Evolutionary conservation across 257 asterid species (phyloP).

Genomic region (Prunella vulgaris): DNA sequence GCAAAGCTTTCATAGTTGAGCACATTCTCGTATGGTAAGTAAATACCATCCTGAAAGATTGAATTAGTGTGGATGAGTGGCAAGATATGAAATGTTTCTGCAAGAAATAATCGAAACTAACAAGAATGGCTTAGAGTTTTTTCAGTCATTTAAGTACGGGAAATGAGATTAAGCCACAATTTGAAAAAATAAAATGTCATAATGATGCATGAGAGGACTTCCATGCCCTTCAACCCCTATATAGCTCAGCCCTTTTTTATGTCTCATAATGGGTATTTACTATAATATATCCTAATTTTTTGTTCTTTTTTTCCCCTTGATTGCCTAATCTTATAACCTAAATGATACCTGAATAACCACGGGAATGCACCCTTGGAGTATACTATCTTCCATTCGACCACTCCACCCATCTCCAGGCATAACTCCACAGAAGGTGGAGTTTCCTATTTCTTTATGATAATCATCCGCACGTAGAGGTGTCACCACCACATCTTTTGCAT

Average conservation of each 20-base stretch:
- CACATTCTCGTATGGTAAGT: constrained; percentile 86
- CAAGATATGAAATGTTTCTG: background rate
- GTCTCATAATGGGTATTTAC: no score
- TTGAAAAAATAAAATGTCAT: background rate
- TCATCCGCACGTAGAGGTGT: constrained; percentile 61
- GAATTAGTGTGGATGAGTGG: background rate
- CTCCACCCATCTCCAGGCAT: constrained; percentile 99
- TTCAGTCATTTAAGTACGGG: background rate
- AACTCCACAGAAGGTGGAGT: constrained; percentile 83
- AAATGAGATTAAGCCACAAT: background rate
- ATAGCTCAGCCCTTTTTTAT: background rate
- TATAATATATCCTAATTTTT: background rate
- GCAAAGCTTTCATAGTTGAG: constrained; percentile 85
- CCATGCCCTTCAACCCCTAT: background rate
- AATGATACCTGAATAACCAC: constrained; percentile 78
- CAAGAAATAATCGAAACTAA: background rate
- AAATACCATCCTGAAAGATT: constrained; percentile 72
- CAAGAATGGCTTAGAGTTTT: background rate
- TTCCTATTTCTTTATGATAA: constrained; percentile 71
- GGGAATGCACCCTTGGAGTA: constrained; percentile 93
- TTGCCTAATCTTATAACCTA: background rate
- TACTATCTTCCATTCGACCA: constrained; percentile 97
- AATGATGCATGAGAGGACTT: background rate
- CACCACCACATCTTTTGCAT: constrained; percentile 69
- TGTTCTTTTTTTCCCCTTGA: background rate